Evolutionary conservation across 2,329 filamentous ascomycete species (phyloP).

Genomic region (Sordariomycetes sp.): DNA sequence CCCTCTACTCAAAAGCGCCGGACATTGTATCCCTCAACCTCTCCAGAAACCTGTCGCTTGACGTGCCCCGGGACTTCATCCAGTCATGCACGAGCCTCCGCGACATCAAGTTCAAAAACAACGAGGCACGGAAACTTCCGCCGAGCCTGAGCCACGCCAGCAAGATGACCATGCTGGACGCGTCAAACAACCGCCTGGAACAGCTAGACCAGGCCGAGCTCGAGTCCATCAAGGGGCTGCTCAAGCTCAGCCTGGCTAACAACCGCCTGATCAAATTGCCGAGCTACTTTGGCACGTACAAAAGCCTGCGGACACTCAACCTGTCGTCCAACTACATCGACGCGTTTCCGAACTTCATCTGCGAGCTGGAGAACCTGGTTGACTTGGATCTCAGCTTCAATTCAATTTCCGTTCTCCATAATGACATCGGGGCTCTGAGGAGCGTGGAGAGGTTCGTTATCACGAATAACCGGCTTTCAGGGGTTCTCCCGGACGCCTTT

Average conservation of each 20-base stretch:
- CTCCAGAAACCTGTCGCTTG: conserved; percentile 82
- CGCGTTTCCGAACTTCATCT: conserved; percentile 76
- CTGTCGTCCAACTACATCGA: conserved; percentile 88
- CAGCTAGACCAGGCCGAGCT: conserved; percentile 79
- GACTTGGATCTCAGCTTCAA: conserved; percentile 98
- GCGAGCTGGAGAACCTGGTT: conserved; percentile 69
- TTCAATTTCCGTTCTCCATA: conserved; percentile 66
- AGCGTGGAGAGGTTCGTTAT: conserved; percentile 85
- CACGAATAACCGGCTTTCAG: conserved; percentile 83
- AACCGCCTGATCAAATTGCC: conserved; percentile 77
- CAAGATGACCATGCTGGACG: conserved; percentile 78
- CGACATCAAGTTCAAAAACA: conserved; percentile 93
- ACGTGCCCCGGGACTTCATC: conserved; percentile 93
- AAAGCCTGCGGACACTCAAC: conserved; percentile 70
- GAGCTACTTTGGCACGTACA: conserved; percentile 71
- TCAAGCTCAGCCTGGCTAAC: conserved; percentile 89
- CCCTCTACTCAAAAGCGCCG: conserved; percentile 77
- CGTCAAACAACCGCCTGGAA: conserved; percentile 89
- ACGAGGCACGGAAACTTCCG: conserved; percentile 80
- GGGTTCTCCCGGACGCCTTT: conserved; percentile 64
- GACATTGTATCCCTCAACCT: conserved; percentile 95
- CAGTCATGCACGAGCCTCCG: conserved; percentile 83
- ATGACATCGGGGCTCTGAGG: conserved; percentile 64
- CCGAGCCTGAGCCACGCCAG: conserved; percentile 72
- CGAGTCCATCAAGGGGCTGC: conserved; percentile 60